Evolutionary conservation across 257 asterid species (phyloP).

Genomic region (Solanum sparsipilum): DNA sequence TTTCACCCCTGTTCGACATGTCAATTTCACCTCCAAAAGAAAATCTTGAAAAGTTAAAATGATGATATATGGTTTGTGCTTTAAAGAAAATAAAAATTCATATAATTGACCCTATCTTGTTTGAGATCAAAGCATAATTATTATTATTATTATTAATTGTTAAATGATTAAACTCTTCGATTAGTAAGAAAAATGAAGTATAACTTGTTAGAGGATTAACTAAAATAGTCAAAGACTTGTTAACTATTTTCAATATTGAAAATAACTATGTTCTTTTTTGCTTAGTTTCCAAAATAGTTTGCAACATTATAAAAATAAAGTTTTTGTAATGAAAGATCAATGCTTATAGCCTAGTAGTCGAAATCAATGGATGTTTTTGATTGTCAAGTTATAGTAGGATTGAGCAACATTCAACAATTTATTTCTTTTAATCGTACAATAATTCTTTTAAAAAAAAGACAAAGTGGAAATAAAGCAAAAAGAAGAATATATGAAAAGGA

Average conservation of each 20-base stretch:
- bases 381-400: not conserved
- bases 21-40: not conserved
- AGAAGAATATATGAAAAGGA: not conserved
- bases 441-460: not conserved
- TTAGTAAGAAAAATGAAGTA: not conserved
- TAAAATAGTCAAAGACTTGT: not conserved
- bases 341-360: not conserved
- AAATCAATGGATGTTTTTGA: not conserved
- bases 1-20: not conserved
- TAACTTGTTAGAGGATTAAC: not conserved
- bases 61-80: not conserved
- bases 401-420: not conserved
- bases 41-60: not conserved
- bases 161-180: not conserved
- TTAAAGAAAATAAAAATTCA: not conserved
- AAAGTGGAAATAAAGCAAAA: not conserved
- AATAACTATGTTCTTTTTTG: not conserved
- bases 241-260: not conserved
- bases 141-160: too few species aligned
- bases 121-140: not conserved
- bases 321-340: not conserved
- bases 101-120: not conserved
- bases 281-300: not conserved
- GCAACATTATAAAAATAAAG: not conserved
- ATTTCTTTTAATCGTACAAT: not conserved